A percentile compares a stretch with the other conserved stretches of the same genome.
These are phyloP conservation scores for Theileria parva DNA, from an alignment of 169 alveolate genomes.

Conservation along the genomic window DNA sequence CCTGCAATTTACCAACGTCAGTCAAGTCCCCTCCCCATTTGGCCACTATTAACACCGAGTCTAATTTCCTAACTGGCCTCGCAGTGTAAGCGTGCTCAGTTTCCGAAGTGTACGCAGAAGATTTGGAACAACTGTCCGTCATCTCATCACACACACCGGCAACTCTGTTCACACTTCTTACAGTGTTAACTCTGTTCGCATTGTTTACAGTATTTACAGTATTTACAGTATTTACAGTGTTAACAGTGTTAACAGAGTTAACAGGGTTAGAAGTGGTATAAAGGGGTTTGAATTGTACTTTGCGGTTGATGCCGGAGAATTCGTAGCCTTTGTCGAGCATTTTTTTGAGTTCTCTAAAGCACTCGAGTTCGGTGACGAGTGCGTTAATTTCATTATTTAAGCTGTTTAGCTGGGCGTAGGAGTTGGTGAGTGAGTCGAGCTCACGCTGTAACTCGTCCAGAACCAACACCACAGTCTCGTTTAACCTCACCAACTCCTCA, in stretches of 20 bases:
- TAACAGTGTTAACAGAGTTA: background rate
- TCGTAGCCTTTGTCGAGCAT: constrained; percentile 91
- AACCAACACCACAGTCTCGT: constrained; percentile 66
- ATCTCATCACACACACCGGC: constrained; percentile 22
- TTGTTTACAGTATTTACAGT: background rate
- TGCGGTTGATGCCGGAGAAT: constrained; percentile 93
- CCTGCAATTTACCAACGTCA: constrained; percentile 90
- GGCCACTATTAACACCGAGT: constrained; percentile 89
- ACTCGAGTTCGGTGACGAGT: constrained; percentile 55
- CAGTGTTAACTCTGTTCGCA: background rate
- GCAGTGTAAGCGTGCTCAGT: background rate
- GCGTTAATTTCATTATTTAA: background rate
- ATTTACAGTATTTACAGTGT: background rate
- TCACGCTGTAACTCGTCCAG: constrained; percentile 63
- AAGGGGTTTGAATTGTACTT: constrained; percentile 84
- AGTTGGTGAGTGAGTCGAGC: background rate
- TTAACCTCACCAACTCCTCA: constrained; percentile 83
- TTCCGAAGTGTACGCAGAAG: background rate
- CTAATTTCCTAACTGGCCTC: background rate
- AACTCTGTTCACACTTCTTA: background rate
- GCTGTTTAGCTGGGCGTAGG: background rate
- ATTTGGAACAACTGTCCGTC: background rate
- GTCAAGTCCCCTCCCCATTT: constrained; percentile 99
- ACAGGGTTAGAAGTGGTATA: background rate
- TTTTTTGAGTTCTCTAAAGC: constrained; percentile 77